Conservation (phyloP, 306 rosid genomes). For the Cicer bijugum region DNA sequence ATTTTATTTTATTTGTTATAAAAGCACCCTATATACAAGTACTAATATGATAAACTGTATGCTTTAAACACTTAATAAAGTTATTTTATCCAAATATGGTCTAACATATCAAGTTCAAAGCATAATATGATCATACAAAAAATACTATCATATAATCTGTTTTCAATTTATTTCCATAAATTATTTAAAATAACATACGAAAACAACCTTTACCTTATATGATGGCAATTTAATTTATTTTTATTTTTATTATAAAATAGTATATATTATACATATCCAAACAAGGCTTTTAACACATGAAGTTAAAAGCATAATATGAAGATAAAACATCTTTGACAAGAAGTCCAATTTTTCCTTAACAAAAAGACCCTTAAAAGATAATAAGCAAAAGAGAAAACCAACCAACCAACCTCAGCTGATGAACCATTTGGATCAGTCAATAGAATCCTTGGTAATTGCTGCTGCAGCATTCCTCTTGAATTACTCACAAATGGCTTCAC, state of each 20-base stretch:
- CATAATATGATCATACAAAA: neutral
- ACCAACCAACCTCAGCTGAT: conserved; percentile 66
- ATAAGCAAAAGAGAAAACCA: conserved; percentile 14
- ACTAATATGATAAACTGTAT: neutral
- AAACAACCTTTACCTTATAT: too few relatives aligned
- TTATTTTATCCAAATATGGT: neutral
- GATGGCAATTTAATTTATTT: too few relatives aligned
- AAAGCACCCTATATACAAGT: neutral
- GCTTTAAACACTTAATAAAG: neutral
- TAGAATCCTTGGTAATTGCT: conserved; percentile 53
- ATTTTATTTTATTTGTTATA: neutral
- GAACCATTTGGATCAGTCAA: conserved; percentile 72
- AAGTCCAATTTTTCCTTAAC: neutral
- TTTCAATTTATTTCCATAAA: too few relatives aligned
- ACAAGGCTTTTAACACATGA: too few relatives aligned
- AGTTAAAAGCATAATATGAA: too few relatives aligned
- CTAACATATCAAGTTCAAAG: neutral
- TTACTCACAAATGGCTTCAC: conserved; percentile 54
- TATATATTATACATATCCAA: too few relatives aligned
- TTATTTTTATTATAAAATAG: too few relatives aligned
- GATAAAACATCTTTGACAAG: too few relatives aligned
- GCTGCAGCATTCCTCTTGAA: conserved; percentile 44
- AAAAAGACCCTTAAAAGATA: neutral
- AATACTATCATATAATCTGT: too few relatives aligned
- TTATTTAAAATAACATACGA: too few relatives aligned